These are phyloP conservation scores for Monosporascus sp. DNA, from an alignment of 2,329 filamentous ascomycete genomes.

Conservation along the genomic window DNA sequence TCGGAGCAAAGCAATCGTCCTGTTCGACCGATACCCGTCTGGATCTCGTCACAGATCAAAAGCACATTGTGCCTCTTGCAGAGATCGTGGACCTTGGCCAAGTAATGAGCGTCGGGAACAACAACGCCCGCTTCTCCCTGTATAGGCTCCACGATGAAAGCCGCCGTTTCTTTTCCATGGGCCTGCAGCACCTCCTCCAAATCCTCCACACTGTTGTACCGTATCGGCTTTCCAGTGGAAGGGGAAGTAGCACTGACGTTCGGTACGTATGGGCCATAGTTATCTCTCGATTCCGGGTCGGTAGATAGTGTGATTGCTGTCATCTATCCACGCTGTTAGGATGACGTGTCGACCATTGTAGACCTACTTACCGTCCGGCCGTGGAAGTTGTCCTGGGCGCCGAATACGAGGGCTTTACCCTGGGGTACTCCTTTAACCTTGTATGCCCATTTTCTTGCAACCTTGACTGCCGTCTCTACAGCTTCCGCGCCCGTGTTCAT, in stretches of 20 bases:
- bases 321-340: constrained; percentile 51
- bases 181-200: constrained; percentile 73
- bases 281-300: constrained; percentile 90
- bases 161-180: constrained; percentile 80
- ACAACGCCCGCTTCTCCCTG: constrained; percentile 97
- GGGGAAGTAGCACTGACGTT: constrained; percentile 76
- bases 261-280: constrained; percentile 95
- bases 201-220: constrained; percentile 80
- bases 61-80: constrained; percentile 96
- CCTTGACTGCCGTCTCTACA: constrained; percentile 92
- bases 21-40: constrained; percentile 93
- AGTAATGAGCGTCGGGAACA: constrained; percentile 86
- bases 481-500: constrained; percentile 99
- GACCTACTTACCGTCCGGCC: constrained; percentile 71
- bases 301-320: constrained; percentile 92
- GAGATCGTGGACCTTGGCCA: constrained; percentile 71
- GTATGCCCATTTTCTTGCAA: constrained; percentile 97
- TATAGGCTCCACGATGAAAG: constrained; percentile 93
- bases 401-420: constrained; percentile 79
- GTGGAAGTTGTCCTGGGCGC: constrained; percentile 90
- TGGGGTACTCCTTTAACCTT: constrained; percentile 87
- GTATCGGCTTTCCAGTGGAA: constrained; percentile 69
- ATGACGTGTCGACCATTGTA: not conserved
- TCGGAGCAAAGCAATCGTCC: constrained; percentile 90
- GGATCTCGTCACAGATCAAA: constrained; percentile 96